phyloP scores from a whole-genome alignment of 1,284 basidiomycete species.

The Microbotryum violaceum region DNA sequence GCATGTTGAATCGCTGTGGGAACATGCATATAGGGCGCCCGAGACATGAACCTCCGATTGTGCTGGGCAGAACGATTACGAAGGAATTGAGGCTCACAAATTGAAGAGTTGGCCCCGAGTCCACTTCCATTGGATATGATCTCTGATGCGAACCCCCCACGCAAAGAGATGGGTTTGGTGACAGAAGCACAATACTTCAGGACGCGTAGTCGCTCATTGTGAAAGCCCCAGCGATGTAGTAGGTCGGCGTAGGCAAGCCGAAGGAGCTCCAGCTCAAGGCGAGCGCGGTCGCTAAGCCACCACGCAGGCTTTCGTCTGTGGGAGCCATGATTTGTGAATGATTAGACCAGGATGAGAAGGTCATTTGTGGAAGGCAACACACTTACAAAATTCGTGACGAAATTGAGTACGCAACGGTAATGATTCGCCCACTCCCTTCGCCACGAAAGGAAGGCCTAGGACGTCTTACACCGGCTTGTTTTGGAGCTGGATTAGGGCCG shows the following conservation, averaged over 20 bases:
- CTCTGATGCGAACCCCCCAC: background rate
- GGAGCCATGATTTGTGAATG: too few relatives aligned
- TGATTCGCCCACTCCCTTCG: constrained; percentile 1
- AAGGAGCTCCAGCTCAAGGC: constrained; percentile 25
- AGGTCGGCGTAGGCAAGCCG: constrained; percentile 29
- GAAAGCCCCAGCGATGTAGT: constrained; percentile 21
- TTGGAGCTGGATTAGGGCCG: too few relatives aligned
- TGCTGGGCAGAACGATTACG: too few relatives aligned
- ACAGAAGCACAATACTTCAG: constrained; percentile 26
- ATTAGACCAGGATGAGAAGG: too few relatives aligned
- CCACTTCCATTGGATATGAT: constrained; percentile 14
- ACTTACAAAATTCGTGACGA: too few relatives aligned
- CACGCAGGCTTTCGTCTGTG: constrained; percentile 3
- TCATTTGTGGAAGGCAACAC: too few relatives aligned
- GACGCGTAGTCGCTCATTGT: constrained; percentile 21
- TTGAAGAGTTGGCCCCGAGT: constrained; percentile 1
- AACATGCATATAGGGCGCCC: too few relatives aligned
- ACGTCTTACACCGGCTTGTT: background rate
- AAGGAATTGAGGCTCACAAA: constrained; percentile 8
- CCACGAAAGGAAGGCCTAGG: background rate
- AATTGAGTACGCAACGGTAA: too few relatives aligned
- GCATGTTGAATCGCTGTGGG: constrained; percentile 8
- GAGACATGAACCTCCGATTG: background rate
- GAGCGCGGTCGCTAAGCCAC: constrained; percentile 25
- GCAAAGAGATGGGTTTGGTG: background rate